Base-by-base conservation (phyloP, 192 early-diverging fungal species). In the Mortierella claussenii region DNA sequence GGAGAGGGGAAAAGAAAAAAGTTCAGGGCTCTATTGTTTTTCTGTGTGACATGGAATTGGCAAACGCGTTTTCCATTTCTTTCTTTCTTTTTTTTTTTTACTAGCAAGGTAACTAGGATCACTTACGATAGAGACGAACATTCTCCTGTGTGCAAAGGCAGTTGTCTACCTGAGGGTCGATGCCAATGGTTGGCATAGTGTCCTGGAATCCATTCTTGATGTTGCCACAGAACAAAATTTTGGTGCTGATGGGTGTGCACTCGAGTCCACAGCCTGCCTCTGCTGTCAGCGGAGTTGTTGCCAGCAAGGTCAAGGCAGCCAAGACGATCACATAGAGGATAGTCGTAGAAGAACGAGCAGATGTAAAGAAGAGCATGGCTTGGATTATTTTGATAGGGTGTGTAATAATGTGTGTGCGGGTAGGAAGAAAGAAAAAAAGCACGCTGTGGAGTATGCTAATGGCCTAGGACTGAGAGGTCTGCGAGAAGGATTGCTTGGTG, bases 61-160 rank as follows among this genome's bases (percentile, higher is more conserved):
- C n/a, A n/a, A n/a, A n/a, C n/a, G n/a, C n/a, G n/a, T n/a, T n/a
- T n/a, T n/a, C n/a, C n/a, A n/a, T n/a, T n/a, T n/a, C n/a, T n/a
- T n/a, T n/a, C n/a, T n/a, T n/a, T n/a, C n/a, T n/a, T n/a, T n/a
- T n/a, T n/a, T n/a, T n/a, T n/a, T n/a, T n/a, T n/a, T n/a, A n/a
- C n/a, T n/a, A n/a, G n/a, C n/a, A n/a, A n/a, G n/a, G n/a, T n/a
- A n/a, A n/a, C n/a, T n/a, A n/a, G n/a, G n/a, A n/a, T n/a, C n/a
- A n/a, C 65, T 68, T 68, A 68, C 65, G 40, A 37, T 51, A 42
- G 24, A 68, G 65, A 5, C 27, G 33, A 17, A 68, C 47, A 18
- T 68, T 68, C 2, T 58, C 55, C 46, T 68, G 46, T 18, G 1
- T 68, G 55, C 65, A 68, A 5, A 68, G 46, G 15, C 65, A 68